A percentile compares a stretch with the other conserved stretches of the same genome.
phyloP scores from a whole-genome alignment of 2,329 filamentous ascomycete genomes.

The Diplodia seriata region DNA sequence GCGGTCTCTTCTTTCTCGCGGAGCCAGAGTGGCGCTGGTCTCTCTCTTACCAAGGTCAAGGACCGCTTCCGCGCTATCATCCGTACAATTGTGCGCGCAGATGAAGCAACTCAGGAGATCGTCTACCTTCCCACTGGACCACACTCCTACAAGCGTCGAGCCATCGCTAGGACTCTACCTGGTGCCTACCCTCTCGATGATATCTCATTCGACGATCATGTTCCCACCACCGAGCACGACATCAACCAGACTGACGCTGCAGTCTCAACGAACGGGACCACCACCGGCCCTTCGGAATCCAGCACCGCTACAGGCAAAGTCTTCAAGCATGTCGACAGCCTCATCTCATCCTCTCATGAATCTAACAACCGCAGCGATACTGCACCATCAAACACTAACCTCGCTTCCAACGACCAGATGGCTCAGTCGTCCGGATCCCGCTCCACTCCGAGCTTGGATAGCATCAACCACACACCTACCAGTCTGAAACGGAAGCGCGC shows the following conservation, averaged over 20 bases:
- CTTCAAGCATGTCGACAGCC: background rate
- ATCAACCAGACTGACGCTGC: background rate
- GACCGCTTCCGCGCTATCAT: background rate
- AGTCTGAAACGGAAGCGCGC: background rate
- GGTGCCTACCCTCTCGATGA: background rate
- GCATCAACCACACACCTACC: background rate
- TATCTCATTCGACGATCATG: background rate
- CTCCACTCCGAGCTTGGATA: background rate
- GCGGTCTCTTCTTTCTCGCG: background rate
- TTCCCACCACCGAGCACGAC: background rate
- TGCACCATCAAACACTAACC: background rate
- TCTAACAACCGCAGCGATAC: background rate
- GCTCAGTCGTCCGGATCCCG: background rate
- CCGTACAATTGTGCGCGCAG: too few relatives aligned
- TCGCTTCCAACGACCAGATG: background rate
- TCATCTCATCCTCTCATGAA: background rate
- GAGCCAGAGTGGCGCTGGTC: background rate
- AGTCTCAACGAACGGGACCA: background rate
- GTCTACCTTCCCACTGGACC: background rate
- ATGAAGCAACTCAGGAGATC: background rate
- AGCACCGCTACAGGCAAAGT: background rate
- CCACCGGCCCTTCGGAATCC: background rate
- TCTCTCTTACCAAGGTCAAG: background rate
- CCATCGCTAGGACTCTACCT: background rate
- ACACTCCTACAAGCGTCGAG: slow-evolving; percentile 3